Base-by-base conservation (phyloP, 306 rosid genomes). In the Sphenostylis stenocarpa region DNA sequence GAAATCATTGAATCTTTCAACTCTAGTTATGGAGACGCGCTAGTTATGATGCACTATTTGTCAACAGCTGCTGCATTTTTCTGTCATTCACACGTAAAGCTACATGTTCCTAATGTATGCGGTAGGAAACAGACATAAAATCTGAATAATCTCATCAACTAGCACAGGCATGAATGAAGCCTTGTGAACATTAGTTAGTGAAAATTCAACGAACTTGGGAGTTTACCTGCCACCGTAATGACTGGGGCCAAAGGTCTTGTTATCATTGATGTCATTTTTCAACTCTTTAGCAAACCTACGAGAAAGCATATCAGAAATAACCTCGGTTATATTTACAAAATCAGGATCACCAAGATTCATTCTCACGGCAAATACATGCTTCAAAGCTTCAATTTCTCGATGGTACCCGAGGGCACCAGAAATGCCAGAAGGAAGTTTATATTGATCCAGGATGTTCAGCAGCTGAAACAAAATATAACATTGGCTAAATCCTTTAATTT, bases 271-370 rank as follows among this genome's bases (percentile, higher is more conserved):
- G 75, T 82, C 85, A 52, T 86, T 81, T 83, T 84, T 85, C 51
- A 94, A 62, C 71, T 58, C 67, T 82, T 78, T 0, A 56, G 98
- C 96, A 85, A 92, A 89, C 80, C 82, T 76, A 24, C 52, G 85
- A 58, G 97, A 94, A 65, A 94, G 95, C 92, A 92, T 92, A 74
- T 94, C 91, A 39, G 90, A 84, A 36, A 89, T 80, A 84, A 89
- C 90, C 24, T 33, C 21, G 1, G 97, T 78, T 62, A 86, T 62
- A 68, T 94, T 84, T 28, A 85, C 87, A 72, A 89, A 94, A 76
- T 88, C 90, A 12, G 96, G 98, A 73, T 94, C 97, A 0, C 97
- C 98, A 5, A 94, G 95, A 79, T 86, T 92, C 92, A 91, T 94
- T 84, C 87, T 89, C 80, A 86, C 85, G 0, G 93, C 89, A 45